Base-by-base conservation (phyloP, 768 basidiomycete species). In the Boletus rubescentipes region DNA sequence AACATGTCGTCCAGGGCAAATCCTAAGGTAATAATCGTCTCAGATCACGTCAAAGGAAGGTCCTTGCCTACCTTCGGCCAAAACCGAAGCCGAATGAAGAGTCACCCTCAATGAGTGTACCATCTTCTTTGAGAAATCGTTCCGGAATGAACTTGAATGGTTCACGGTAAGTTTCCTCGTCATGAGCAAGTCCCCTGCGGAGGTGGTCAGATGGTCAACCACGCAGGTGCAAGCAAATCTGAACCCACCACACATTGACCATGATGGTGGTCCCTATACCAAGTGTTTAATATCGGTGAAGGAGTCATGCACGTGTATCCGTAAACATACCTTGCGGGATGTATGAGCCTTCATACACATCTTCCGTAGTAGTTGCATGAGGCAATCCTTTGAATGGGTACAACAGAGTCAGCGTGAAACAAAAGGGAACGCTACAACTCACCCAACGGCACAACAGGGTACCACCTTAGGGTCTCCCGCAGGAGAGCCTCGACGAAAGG, bases 71-170 rank as follows among this genome's bases (percentile, higher is more conserved):
- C 66, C 67, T 66, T 56, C 66, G 58, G 35, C 67, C 65, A 9
- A 60, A 64, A n/a, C 65, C 67, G 12, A 67, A 67, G 7, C 50
- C 36, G 18, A 58, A 47, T 4, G 59, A 36, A 31, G 2, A n/a
- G 2, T 57, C 55, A 7, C 18, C 31, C 8, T 53, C 54, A 7
- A 16, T 49, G 26, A 62, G 55, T 5, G 54, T 46, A n/a, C 57
- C 67, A 41, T 69, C 52, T 12, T 55, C 49, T 23, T 42, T 57
- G 1, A 68, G 1, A 41, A 72, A 80, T 12, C 79, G 68, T 18
- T 73, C 72, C 12, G 79, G 80, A 1, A 60, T 57, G 59, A 78
- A 82, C 10, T 60, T 58, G 7, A 71, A 61, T 5, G 80, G 77
- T 40, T 77, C 59, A 3, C 67, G 55, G 51, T 77, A 82, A 5